phyloP scores from a whole-genome alignment of 371 early-diverging fungal genomes.

The Saksenaea vasiformis region DNA sequence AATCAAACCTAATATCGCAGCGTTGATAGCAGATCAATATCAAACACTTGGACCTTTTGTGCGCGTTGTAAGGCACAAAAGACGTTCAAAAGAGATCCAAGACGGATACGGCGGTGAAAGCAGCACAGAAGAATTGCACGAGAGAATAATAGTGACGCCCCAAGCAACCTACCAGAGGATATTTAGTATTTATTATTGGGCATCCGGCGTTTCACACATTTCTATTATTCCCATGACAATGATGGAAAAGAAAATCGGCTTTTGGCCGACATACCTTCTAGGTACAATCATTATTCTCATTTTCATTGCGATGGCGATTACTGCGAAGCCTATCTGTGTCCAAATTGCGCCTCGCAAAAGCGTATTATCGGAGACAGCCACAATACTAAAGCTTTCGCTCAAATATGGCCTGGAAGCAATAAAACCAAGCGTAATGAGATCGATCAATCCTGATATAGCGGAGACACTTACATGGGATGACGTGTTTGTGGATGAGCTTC shows the following conservation, averaged over 20 bases:
- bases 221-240: conserved; percentile 58
- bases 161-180: conserved; percentile 14
- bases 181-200: conserved; percentile 13
- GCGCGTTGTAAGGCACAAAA: background rate
- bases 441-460: conserved; percentile 22
- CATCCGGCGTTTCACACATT: conserved; percentile 67
- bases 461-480: conserved; percentile 61
- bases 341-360: conserved; percentile 57
- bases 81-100: background rate
- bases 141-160: conserved; percentile 15
- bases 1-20: conserved; percentile 20
- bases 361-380: conserved; percentile 29
- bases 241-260: conserved; percentile 49
- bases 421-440: conserved; percentile 29
- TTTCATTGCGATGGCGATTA: conserved; percentile 56
- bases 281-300: conserved; percentile 57
- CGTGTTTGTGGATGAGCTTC: conserved; percentile 68
- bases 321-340: conserved; percentile 58
- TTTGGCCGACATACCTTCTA: conserved; percentile 63
- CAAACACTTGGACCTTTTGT: background rate
- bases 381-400: conserved; percentile 18
- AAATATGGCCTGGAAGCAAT: conserved; percentile 40
- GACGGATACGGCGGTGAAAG: background rate
- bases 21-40: conserved; percentile 9
- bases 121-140: no score